Evolutionary conservation across 768 basidiomycete genomes (phyloP), one percentile per base, ranked within the genome.

Genomic region (Boletus sp.): DNA sequence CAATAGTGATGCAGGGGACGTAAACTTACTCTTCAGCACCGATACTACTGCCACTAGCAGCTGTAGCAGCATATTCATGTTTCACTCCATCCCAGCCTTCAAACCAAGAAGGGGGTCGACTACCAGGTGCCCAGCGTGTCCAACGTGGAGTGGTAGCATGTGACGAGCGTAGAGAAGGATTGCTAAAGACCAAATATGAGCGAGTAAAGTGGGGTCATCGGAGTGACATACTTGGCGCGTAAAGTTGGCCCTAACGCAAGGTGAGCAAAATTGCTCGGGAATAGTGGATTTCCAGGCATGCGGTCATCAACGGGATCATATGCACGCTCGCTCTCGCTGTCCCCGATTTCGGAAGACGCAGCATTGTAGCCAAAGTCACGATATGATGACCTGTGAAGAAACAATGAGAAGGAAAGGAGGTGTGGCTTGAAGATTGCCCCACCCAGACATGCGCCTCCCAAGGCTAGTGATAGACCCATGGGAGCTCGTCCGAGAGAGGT

Each of bases 181-280:
- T 73, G 46, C 68, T 73, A n/a, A 29, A 37, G 30, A 24, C 15
- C n/a, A 44, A 39, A 44, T 14, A 8, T 59, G 33, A 66, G 57
- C 3, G 17, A 47, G 45, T 1, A 42, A 14, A 35, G 24, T 9
- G 18, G 10, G 36, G 9, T 10, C 39, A 32, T 20, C 9, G 24
- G 5, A 18, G 50, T 39, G n/a, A 70, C 80, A 45, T 63, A 80
- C 80, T 77, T 83, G 17, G 80, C 81, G 14, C 73, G 70, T 63
- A 92, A 72, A 24, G 87, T 91, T 20, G 90, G 90, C 35, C 81
- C 82, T 36, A 80, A 62, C 28, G 82, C 80, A 59, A 93, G 71
- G 53, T 81, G 80, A 33, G 89, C 83, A 71, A 93, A 95, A 67
- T 83, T 90, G 61, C 83, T 87, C 4, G 90, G 89, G 75, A 95